Evolutionary conservation across 2,329 filamentous ascomycete species (phyloP).

Genomic region (Aureobasidium sp.): DNA sequence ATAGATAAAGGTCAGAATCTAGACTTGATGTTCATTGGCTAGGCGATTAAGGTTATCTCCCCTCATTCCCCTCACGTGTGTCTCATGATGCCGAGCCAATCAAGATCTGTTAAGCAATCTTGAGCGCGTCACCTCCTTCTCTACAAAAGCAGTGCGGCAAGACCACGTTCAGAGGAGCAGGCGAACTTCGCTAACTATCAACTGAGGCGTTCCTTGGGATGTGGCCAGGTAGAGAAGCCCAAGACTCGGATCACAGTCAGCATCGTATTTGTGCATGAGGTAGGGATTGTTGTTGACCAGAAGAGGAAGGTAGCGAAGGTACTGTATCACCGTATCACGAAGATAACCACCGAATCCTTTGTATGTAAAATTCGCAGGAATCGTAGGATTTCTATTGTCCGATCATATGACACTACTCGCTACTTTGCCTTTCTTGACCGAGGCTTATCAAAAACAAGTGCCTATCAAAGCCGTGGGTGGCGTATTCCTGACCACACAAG

Average conservation of each 20-base stretch:
- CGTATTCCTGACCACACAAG: not conserved
- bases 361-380: not conserved
- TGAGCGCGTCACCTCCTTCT: not conserved
- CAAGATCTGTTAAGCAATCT: not conserved
- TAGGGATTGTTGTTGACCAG: not conserved
- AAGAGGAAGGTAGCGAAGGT: not conserved
- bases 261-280: not conserved
- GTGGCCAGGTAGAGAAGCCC: not conserved
- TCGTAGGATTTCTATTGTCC: not conserved
- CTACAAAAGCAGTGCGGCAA: not conserved
- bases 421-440: not conserved
- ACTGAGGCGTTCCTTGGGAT: not conserved
- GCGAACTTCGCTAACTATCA: not conserved
- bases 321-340: not conserved
- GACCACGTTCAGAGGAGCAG: not conserved
- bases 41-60: not conserved
- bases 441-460: conserved; percentile 7
- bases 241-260: not conserved
- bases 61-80: not conserved
- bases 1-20: not conserved
- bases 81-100: not conserved
- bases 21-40: not conserved
- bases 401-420: not conserved
- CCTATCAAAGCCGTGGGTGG: not conserved
- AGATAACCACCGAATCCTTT: conserved; percentile 2